phyloP scores from a whole-genome alignment of 345 rosid genomes.

The Carallia brachiata region DNA sequence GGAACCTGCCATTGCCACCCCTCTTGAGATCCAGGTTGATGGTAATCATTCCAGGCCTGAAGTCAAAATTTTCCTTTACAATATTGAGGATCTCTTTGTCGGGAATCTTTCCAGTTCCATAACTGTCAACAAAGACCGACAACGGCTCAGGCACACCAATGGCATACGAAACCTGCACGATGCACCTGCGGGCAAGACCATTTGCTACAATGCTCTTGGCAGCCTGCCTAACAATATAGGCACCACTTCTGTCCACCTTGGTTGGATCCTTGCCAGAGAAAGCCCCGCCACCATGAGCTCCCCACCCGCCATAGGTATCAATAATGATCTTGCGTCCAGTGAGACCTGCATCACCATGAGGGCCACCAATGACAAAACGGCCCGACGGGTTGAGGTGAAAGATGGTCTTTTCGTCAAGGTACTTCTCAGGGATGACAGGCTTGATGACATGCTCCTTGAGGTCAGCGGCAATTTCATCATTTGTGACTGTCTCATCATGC shows the following conservation, averaged over 20 bases:
- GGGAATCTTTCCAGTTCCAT: slow-evolving; percentile 36
- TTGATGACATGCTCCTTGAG: slow-evolving; percentile 39
- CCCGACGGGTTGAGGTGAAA: slow-evolving; percentile 41
- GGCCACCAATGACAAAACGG: slow-evolving; percentile 40
- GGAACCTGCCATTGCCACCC: slow-evolving; percentile 46
- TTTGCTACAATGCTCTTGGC: slow-evolving; percentile 42
- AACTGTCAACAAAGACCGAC: slow-evolving; percentile 34
- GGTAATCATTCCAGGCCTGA: slow-evolving; percentile 56
- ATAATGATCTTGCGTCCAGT: slow-evolving; percentile 41
- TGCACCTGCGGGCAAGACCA: slow-evolving; percentile 39
- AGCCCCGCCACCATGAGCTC: slow-evolving; percentile 42
- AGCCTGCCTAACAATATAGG: slow-evolving; percentile 38
- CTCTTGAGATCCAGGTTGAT: slow-evolving; percentile 51
- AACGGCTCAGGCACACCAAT: slow-evolving; percentile 38
- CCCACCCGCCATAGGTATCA: slow-evolving; percentile 42
- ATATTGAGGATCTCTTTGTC: slow-evolving; percentile 36
- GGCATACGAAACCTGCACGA: slow-evolving; percentile 38
- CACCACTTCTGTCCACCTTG: slow-evolving; percentile 40
- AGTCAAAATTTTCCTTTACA: slow-evolving; percentile 38
- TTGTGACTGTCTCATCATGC: slow-evolving; percentile 41
- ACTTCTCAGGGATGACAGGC: slow-evolving; percentile 38
- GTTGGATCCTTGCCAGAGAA: slow-evolving; percentile 43
- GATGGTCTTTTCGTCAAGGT: slow-evolving; percentile 43
- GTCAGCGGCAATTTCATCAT: slow-evolving; percentile 37
- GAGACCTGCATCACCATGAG: slow-evolving; percentile 40